phyloP scores from a whole-genome alignment of 495 filamentous ascomycete genomes.

The Podospora australis region DNA sequence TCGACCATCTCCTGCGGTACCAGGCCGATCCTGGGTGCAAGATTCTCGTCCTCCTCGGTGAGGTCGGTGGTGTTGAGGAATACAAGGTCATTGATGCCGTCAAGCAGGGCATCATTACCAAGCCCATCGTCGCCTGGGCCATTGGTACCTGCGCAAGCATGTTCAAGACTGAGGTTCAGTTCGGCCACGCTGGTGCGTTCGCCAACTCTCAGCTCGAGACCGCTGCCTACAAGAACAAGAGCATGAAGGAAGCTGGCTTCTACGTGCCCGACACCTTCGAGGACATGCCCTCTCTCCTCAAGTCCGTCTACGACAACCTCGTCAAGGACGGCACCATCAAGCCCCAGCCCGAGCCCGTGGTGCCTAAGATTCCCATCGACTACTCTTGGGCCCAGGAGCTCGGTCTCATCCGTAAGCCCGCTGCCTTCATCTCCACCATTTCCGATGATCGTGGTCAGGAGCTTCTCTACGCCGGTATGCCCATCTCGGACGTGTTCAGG shows the following conservation, averaged over 20 bases:
- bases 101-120: slow-evolving; percentile 87
- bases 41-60: slow-evolving; percentile 90
- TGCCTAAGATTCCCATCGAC: slow-evolving; percentile 99
- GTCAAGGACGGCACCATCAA: slow-evolving; percentile 76
- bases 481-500: slow-evolving; percentile 97
- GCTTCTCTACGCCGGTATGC: slow-evolving; percentile 97
- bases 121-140: slow-evolving; percentile 98
- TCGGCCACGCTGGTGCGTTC: slow-evolving; percentile 96
- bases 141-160: slow-evolving; percentile 98
- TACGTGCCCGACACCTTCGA: slow-evolving; percentile 91
- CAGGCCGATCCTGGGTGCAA: slow-evolving; percentile 95
- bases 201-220: slow-evolving; percentile 99
- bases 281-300: slow-evolving; percentile 75
- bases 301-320: slow-evolving; percentile 74
- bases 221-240: slow-evolving; percentile 89
- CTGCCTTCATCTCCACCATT: slow-evolving; percentile 99
- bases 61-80: slow-evolving; percentile 98
- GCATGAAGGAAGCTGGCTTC: slow-evolving; percentile 91
- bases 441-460: slow-evolving; percentile 99
- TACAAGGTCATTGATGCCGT: slow-evolving; percentile 99
- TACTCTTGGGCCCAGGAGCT: slow-evolving; percentile 99
- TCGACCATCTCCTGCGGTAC: slow-evolving; percentile 94
- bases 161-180: slow-evolving; percentile 99
- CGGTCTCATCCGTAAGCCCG: slow-evolving; percentile 97
- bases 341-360: slow-evolving; percentile 79